Evolutionary conservation across 176 grass and related monocot species (phyloP), one percentile per base, ranked within the genome.

Genomic region (Melocanna baccifera): DNA sequence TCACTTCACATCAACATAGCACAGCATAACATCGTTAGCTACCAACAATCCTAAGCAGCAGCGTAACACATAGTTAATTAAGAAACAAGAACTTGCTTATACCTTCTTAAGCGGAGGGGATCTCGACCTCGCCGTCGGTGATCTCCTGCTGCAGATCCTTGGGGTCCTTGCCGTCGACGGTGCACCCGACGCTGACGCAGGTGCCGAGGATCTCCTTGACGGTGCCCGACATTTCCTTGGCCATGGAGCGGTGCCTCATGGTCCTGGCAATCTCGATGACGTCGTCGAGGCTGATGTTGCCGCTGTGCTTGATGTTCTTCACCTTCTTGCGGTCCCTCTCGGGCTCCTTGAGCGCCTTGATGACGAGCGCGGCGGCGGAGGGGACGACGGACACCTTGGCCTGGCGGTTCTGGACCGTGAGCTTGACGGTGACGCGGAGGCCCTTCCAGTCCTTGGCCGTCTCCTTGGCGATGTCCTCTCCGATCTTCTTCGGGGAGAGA

Each of bases 371-470:
- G 4, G 92, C 92, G 42, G 92, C 92, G 66, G 92, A 94, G 89
- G 89, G 89, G 1, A 94, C 92, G 63, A 94, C 92, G 50, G 84
- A 86, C 37, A 94, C 92, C 89, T 94, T 91, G 26, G 92, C 92
- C 87, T 94, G 92, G 4, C 92, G 84, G 32, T 94, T 94, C 89
- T 94, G 92, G 10, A 94, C 92, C 20, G 92, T 94, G 63, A 94
- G 92, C 87, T 94, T 94, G 56, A 94, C 92, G 25, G 92, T 94
- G 63, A 94, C 92, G 37, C 92, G 92, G 19, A 94, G 89, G 52
- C 92, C 89, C 82, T 94, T 94, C 92, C 92, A 94, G 39, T 94
- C 92, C 82, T 94, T 94, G 41, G 92, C 92, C 23, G 92, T 94
- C 87, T 94, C 92, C 78, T 94, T 94, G 69, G 92, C 92, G 69